phyloP scores from a whole-genome alignment of 768 basidiomycete species.

The Leccinum arenicola region DNA sequence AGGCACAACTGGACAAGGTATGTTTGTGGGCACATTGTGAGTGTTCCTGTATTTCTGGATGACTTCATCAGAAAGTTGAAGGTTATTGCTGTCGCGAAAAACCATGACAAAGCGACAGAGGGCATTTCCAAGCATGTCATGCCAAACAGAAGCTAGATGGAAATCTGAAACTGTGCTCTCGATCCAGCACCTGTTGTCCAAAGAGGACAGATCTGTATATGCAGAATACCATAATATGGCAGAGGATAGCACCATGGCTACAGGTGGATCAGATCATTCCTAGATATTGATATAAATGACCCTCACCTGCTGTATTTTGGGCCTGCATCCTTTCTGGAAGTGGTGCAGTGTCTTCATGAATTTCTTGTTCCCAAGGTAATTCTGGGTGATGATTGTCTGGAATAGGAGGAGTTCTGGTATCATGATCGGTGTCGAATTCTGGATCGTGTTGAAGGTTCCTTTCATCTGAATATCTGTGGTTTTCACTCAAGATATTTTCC shows the following conservation, averaged over 20 bases:
- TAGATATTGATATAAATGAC: too few relatives aligned
- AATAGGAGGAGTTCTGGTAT: too few relatives aligned
- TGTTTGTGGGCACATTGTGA: background rate
- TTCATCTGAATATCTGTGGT: too few relatives aligned
- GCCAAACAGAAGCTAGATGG: constrained; percentile 3
- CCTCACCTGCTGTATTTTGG: background rate
- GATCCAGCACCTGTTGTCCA: background rate
- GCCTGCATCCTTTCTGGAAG: background rate
- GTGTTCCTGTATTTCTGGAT: background rate
- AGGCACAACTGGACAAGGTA: background rate
- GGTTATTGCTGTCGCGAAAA: background rate
- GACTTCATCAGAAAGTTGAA: background rate
- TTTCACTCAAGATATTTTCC: too few relatives aligned
- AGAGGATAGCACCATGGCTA: constrained; percentile 2
- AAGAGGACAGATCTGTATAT: background rate
- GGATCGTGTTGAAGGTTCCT: too few relatives aligned
- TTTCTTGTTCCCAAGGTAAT: background rate
- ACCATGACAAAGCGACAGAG: background rate
- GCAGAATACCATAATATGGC: background rate
- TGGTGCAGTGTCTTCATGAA: background rate
- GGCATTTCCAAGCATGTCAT: background rate
- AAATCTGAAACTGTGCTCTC: constrained; percentile 3
- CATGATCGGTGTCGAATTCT: too few relatives aligned
- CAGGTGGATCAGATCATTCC: background rate
- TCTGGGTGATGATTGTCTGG: too few relatives aligned